Conservation (phyloP, 2,329 filamentous ascomycete species). For the Stagonosporopsis tanaceti region DNA sequence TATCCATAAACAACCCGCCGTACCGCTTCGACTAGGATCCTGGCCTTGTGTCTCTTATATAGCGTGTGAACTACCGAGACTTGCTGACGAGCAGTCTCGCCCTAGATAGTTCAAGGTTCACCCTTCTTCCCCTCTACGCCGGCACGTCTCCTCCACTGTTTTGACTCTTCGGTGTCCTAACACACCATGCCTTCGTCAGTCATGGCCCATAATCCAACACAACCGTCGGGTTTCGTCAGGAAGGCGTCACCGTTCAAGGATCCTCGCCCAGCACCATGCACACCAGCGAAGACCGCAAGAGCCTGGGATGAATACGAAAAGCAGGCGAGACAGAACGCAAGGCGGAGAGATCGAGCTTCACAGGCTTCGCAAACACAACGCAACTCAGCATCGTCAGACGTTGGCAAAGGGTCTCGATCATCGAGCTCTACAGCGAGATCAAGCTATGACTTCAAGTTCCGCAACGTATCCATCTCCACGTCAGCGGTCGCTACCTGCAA, state of each 20-base stretch:
- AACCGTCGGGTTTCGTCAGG: constrained; percentile 34
- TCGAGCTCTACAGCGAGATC: constrained; percentile 26
- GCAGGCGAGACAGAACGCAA: constrained; percentile 42
- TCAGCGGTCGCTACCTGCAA: constrained; percentile 42
- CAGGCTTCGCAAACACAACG: constrained; percentile 26
- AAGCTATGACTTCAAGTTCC: constrained; percentile 40
- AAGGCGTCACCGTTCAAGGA: constrained; percentile 39
- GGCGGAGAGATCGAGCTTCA: constrained; percentile 33
- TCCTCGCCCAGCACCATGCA: constrained; percentile 37
- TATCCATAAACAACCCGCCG: constrained; percentile 47
- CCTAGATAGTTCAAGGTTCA: constrained; percentile 24
- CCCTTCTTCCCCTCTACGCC: constrained; percentile 26
- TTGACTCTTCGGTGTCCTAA: constrained; percentile 12
- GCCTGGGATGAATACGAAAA: constrained; percentile 49
- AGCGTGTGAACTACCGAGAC: constrained; percentile 39
- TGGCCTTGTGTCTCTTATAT: constrained; percentile 44
- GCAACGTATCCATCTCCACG: constrained; percentile 17
- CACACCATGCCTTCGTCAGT: constrained; percentile 25
- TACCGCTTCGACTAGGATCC: constrained; percentile 39
- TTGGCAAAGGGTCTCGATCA: constrained; percentile 22
- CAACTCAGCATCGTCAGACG: constrained; percentile 30
- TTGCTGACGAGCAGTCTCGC: constrained; percentile 38
- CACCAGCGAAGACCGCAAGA: constrained; percentile 39
- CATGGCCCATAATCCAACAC: constrained; percentile 30
- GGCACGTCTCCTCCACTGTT: constrained; percentile 18